Base-by-base conservation (phyloP, 1,139 yeast genomes). In the Suhomyces yuchorum region DNA sequence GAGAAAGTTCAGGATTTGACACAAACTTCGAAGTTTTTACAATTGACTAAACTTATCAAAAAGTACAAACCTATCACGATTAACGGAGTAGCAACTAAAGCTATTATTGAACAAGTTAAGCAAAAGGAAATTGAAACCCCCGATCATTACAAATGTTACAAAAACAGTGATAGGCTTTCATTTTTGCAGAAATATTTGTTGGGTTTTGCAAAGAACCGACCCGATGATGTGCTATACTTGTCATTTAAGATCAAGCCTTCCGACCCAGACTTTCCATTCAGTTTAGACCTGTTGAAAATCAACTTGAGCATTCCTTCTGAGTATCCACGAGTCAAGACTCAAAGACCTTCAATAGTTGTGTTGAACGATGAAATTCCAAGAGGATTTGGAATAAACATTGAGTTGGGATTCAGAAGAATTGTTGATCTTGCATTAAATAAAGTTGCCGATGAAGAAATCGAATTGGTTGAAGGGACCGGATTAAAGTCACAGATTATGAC, bases 211-310 rank as follows among this genome's bases (percentile, higher is more conserved):
- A 51, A 47, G 14, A 46, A 47, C 28, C 56, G 52, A 15, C 56
- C 60, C 1, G 54, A 51, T 6, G 51, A 51, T 2, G 42, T 48
- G 18, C 58, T 73, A 1, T 72, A 73, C 44, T 49, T 74, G 7
- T 70, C 77, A 28, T 68, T 74, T 46, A 50, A 60, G 32, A 52
- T 75, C n/a, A 55, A 58, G 18, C 92, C 93, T 0, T 74, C 85
- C 0, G 93, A 85, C 60, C 92, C 92, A 0, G 88, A 85, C 37
- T 87, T 87, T 59, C 87, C 92, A 0, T 86, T 75, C 59, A 89
- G 84, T 50, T 63, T 87, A 26, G 77, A 75, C 8, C 57, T 62
- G 17, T 68, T 87, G 47, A 72, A 77, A 43, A 57, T 86, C 30
- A 77, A 80, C 46, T 63, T 87, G 42, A 67, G 74, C 42, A 69